Evolutionary conservation across 768 basidiomycete genomes (phyloP).

Genomic region (Pleurotus tuber-regium): DNA sequence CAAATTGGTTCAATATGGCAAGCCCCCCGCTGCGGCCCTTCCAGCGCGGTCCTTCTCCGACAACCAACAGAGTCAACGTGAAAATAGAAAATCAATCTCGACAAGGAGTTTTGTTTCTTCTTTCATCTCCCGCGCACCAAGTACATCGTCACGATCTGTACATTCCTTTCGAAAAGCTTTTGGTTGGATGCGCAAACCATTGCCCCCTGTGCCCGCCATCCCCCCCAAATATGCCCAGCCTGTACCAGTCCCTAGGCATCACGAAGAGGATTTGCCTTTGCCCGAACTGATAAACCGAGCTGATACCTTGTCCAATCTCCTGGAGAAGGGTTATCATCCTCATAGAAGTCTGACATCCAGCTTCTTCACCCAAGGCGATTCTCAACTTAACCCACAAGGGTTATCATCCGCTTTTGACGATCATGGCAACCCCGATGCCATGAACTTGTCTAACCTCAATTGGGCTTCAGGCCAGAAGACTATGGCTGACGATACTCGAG

Average conservation of each 20-base stretch:
- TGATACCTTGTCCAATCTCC: conserved; percentile 41
- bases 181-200: conserved; percentile 49
- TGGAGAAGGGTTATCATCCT: conserved; percentile 55
- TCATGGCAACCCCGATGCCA: neutral
- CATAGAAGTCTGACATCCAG: conserved; percentile 38
- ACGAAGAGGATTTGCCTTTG: conserved; percentile 48
- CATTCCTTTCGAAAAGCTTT: conserved; percentile 35
- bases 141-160: conserved; percentile 18
- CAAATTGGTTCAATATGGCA: neutral
- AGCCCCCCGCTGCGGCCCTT: conserved; percentile 5
- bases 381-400: conserved; percentile 13
- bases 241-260: conserved; percentile 39
- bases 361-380: conserved; percentile 2
- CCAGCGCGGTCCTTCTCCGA: conserved; percentile 22
- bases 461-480: neutral
- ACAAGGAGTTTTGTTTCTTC: conserved; percentile 47
- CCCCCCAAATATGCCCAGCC: conserved; percentile 41
- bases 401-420: conserved; percentile 21
- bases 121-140: conserved; percentile 48
- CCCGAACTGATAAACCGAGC: conserved; percentile 51
- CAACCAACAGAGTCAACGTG: conserved; percentile 26
- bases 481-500: neutral
- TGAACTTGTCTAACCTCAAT: neutral
- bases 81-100: conserved; percentile 30
- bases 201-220: conserved; percentile 58